Evolutionary conservation across 345 rosid genomes (phyloP), one percentile per base, ranked within the genome.

Genomic region (Toxicodendron radicans): DNA sequence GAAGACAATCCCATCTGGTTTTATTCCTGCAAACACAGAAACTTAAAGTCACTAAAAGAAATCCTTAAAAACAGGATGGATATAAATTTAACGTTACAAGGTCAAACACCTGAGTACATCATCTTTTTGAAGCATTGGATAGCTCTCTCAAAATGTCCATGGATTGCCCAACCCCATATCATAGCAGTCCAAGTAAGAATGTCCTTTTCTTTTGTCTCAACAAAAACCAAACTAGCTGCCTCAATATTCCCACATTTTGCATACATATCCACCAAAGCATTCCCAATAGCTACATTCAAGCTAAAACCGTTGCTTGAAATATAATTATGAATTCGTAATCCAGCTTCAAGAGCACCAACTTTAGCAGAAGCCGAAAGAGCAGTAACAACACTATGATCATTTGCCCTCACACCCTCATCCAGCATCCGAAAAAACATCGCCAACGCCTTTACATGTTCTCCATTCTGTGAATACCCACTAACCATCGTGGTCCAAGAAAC

Each of bases 91-190:
- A 23, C 20, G 41, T 21, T 27, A 62, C 12, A 69, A 78, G 51
- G 49, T 64, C 61, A 52, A 21, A 70, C 32, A 86, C 92, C 86
- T 70, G 92, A 72, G 79, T 80, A 84, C 90, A 88, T 80, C 92
- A 90, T 88, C 74, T 87, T 57, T 73, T 78, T 87, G 79, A 88
- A 90, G 82, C 84, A 88, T 33, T 71, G 84, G 53, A 87, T 78
- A 74, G 92, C 87, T 64, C 85, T 80, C 27, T 72, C 79, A 58
- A 75, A 86, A 24, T 11, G 66, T 60, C 91, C 91, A 81, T 84
- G 89, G 74, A 83, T 66, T 10, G 91, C 89, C 87, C 84, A 90
- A 73, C 92, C 89, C 85, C 88, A 86, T 77, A 90, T 88, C 93
- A 91, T 87, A 60, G 81, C 82, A 79, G 79, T 89, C 93, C 92